Conservation (phyloP, 192 early-diverging fungal species). For the Podila horticola region DNA sequence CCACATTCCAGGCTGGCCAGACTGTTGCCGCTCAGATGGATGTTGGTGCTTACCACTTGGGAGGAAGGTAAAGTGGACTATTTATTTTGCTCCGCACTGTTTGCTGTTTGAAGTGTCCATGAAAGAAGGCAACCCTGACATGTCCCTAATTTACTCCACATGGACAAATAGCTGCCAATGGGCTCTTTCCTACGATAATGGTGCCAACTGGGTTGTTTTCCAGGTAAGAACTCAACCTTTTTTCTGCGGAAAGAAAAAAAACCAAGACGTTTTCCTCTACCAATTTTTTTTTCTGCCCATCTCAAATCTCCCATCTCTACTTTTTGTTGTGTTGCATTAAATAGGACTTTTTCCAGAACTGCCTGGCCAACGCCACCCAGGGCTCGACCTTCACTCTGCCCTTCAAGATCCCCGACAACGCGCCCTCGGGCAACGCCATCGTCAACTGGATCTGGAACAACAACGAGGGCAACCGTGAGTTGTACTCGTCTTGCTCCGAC, state of each 20-base stretch:
- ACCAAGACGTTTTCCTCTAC: neutral
- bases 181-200: conserved; percentile 43
- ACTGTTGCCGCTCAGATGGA: conserved; percentile 27
- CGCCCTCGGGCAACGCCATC: conserved; percentile 37
- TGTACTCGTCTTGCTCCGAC: conserved; percentile 41
- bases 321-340: neutral
- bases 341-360: conserved; percentile 22
- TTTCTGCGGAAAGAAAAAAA: neutral
- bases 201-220: conserved; percentile 40
- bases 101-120: neutral
- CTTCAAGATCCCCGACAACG: conserved; percentile 35
- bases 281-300: too few relatives aligned
- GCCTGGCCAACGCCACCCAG: conserved; percentile 26
- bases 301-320: neutral
- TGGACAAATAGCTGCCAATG: conserved; percentile 22
- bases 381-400: conserved; percentile 13
- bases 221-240: conserved; percentile 6
- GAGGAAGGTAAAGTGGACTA: conserved; percentile 26
- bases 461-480: conserved; percentile 52
- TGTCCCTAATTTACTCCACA: neutral
- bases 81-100: neutral
- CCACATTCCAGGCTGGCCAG: conserved; percentile 29
- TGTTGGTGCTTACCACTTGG: conserved; percentile 38
- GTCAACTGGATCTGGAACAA: conserved; percentile 51
- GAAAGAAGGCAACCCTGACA: neutral